Evolutionary conservation across 805 yeast genomes (phyloP).

Genomic region (Dipodascus geniculatus): DNA sequence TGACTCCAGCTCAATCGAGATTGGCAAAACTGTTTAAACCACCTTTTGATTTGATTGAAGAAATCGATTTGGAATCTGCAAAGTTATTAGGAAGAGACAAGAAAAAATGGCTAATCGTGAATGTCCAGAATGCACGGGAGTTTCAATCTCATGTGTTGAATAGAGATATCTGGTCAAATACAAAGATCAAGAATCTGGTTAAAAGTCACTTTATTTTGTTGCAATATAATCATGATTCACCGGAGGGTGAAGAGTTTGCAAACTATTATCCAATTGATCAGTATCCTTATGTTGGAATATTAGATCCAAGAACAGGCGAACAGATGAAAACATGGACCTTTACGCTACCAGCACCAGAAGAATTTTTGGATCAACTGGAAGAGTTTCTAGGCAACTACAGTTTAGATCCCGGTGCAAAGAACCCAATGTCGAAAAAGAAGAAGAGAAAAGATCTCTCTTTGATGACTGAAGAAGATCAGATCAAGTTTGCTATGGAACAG

Average conservation of each 20-base stretch:
- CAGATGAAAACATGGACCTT: conserved; percentile 61
- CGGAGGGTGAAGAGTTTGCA: conserved; percentile 57
- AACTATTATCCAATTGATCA: conserved; percentile 58
- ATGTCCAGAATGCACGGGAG: conserved; percentile 76
- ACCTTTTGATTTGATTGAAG: conserved; percentile 80
- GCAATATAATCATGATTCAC: conserved; percentile 73
- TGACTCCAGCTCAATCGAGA: conserved; percentile 46
- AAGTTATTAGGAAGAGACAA: conserved; percentile 49
- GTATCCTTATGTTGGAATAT: conserved; percentile 80
- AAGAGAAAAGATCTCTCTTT: conserved; percentile 54
- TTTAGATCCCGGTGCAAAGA: conserved; percentile 46
- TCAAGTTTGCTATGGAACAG: conserved; percentile 60
- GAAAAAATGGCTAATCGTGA: conserved; percentile 74
- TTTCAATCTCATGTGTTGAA: conserved; percentile 84
- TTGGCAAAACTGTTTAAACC: conserved; percentile 81
- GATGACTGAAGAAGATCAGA: conserved; percentile 76
- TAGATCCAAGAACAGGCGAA: conserved; percentile 96
- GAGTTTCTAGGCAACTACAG: conserved; percentile 59
- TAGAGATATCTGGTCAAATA: conserved; percentile 84
- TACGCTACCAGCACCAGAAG: conserved; percentile 47
- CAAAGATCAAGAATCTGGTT: conserved; percentile 50
- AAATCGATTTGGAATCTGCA: conserved; percentile 61
- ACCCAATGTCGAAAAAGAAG: conserved; percentile 37
- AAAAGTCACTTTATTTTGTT: conserved; percentile 64
- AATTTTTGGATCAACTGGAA: conserved; percentile 49